These are phyloP conservation scores for Pseudomassariella vexata DNA, from an alignment of 2,329 filamentous ascomycete species.

Conservation along the genomic window DNA sequence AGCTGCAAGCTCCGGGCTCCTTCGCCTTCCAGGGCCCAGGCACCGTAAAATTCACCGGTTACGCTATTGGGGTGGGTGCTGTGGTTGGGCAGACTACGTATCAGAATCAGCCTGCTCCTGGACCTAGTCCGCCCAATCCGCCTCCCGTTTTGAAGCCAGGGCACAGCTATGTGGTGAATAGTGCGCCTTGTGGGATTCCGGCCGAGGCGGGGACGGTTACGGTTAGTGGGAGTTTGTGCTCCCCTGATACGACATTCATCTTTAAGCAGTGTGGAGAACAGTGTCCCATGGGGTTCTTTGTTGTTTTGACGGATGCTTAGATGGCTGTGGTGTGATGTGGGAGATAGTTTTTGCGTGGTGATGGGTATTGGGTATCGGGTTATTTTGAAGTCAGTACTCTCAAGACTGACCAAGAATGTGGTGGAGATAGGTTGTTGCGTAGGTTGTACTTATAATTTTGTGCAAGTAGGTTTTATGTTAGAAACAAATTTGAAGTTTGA, in stretches of 20 bases:
- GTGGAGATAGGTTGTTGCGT: no score
- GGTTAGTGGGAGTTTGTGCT: conserved; percentile 3
- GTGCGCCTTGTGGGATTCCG: background rate
- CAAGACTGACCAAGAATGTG: no score
- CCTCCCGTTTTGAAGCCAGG: background rate
- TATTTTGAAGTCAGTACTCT: no score
- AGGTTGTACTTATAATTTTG: no score
- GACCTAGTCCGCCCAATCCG: background rate
- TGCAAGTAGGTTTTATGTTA: no score
- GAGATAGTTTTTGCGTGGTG: no score
- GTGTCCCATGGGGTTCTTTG: conserved; percentile 2
- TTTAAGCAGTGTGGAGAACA: background rate
- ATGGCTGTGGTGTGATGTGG: no score
- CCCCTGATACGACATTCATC: background rate
- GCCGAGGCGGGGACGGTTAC: conserved; percentile 1
- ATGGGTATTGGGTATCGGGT: no score
- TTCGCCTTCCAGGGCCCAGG: background rate
- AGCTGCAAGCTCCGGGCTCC: background rate
- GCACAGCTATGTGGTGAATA: conserved; percentile 2
- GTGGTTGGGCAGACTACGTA: conserved; percentile 1
- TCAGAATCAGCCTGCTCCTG: background rate
- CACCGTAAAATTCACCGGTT: conserved; percentile 1
- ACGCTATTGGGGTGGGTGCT: conserved; percentile 1
- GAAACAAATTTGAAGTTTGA: no score
- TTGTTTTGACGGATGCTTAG: background rate